These are phyloP conservation scores for Colletotrichum cordylinicola DNA, from an alignment of 2,329 filamentous ascomycete species.

Conservation along the genomic window DNA sequence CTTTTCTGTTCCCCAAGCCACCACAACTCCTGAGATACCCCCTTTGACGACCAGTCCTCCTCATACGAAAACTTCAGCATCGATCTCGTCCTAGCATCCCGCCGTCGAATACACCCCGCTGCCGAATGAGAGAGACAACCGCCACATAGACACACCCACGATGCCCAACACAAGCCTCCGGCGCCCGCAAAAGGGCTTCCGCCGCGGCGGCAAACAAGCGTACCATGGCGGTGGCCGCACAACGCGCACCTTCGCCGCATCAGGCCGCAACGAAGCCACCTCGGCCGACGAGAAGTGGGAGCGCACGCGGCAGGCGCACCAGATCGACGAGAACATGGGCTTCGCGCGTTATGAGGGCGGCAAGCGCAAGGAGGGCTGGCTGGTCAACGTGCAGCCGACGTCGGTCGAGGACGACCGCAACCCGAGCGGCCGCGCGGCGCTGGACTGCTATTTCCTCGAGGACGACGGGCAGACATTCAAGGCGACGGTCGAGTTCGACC, in stretches of 20 bases:
- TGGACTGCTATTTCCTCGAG: constrained; percentile 97
- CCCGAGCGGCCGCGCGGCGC: constrained; percentile 82
- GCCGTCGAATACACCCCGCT: not conserved
- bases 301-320: constrained; percentile 80
- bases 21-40: constrained; percentile 14
- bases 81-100: not conserved
- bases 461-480: constrained; percentile 92
- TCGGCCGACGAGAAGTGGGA: constrained; percentile 94
- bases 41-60: not conserved
- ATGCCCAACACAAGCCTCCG: constrained; percentile 68
- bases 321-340: constrained; percentile 94
- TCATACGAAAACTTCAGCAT: not conserved
- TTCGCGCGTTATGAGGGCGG: constrained; percentile 92
- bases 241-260: constrained; percentile 80
- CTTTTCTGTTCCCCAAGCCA: not conserved
- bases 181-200: constrained; percentile 70
- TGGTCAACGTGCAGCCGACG: constrained; percentile 94
- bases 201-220: constrained; percentile 69
- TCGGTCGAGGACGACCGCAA: constrained; percentile 84
- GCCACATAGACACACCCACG: constrained; percentile 27
- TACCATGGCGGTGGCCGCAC: constrained; percentile 73
- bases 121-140: not conserved
- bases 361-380: constrained; percentile 83
- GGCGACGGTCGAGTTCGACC: constrained; percentile 93
- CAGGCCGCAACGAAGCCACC: constrained; percentile 81